Evolutionary conservation across 2,329 filamentous ascomycete species (phyloP).

Genomic region (Sodiomyces alkalinus): DNA sequence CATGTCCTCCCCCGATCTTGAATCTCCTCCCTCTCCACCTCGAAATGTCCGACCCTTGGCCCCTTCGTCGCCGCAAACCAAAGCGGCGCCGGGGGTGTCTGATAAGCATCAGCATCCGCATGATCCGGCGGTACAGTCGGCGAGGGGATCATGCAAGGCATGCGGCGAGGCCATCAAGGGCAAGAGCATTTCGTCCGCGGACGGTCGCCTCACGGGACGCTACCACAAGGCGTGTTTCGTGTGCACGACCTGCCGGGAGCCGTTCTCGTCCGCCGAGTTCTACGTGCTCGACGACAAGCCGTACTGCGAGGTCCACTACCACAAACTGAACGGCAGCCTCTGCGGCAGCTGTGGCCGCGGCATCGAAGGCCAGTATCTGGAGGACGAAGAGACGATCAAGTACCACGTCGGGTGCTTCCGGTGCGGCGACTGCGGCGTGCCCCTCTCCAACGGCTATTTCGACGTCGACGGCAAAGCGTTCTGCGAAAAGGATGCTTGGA

Average conservation of each 20-base stretch:
- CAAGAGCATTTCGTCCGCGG: constrained; percentile 87
- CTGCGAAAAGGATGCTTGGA: constrained; percentile 75
- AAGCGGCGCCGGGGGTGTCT: too few relatives aligned
- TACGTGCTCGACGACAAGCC: constrained; percentile 81
- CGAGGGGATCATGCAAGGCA: constrained; percentile 68
- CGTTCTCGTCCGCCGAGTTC: constrained; percentile 79
- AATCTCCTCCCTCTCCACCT: too few relatives aligned
- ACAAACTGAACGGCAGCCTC: constrained; percentile 75
- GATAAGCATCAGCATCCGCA: too few relatives aligned
- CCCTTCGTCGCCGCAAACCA: constrained; percentile 10
- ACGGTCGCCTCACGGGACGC: constrained; percentile 78
- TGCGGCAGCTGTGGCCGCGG: constrained; percentile 68
- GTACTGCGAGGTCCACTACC: constrained; percentile 87
- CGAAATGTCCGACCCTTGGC: too few relatives aligned
- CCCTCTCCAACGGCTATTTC: constrained; percentile 75
- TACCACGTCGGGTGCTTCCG: constrained; percentile 81
- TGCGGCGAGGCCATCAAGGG: constrained; percentile 67
- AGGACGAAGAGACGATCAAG: constrained; percentile 63
- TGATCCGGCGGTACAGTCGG: constrained; percentile 17
- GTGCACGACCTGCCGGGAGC: constrained; percentile 66
- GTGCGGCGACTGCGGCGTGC: constrained; percentile 61
- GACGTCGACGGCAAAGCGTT: constrained; percentile 68
- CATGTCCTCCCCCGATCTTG: constrained; percentile 11
- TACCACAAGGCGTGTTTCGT: constrained; percentile 95
- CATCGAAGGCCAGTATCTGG: constrained; percentile 87